Base-by-base conservation (phyloP, 23 red algal species). In the Gracilaria vermiculophylla region DNA sequence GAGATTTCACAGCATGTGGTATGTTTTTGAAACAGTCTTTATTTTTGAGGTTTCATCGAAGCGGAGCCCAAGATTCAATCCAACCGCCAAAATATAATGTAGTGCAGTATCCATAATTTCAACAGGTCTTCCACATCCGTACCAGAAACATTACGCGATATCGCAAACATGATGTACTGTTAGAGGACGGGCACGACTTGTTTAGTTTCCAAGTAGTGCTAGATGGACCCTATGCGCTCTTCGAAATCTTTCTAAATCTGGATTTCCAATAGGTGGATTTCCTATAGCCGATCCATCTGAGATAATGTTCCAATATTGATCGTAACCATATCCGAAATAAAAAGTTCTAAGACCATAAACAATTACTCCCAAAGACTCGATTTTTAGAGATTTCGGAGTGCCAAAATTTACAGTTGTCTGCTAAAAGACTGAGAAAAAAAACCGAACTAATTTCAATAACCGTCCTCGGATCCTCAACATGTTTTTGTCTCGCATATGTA, bases 11-110 rank as follows among this genome's bases (percentile, higher is more conserved):
- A n/a, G n/a, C n/a, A n/a, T n/a, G n/a, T n/a, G n/a, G n/a, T n/a
- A n/a, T n/a, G n/a, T n/a, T n/a, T n/a, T n/a, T n/a, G 81, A 69
- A 35, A 85, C 81, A 24, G 69, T n/a, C 0, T 52, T 61, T n/a
- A n/a, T n/a, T n/a, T n/a, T n/a, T n/a, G n/a, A n/a, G n/a, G n/a
- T n/a, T n/a, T 65, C 60, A 8, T 65, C 60, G n/a, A 0, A 65
- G 8, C 60, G 24, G 19, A 65, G 60, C 33, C 60, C 60, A 28
- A 65, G n/a, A 65, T 65, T 65, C 60, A 65, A 20, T 9, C 60
- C 60, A 9, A 65, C 9, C 8, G n/a, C 60, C 27, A 65, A 36
- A 9, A 65, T 65, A 19, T 11, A 11, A 65, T 65, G 60, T 65
- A 65, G 60, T 28, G 33, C 7, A 9, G n/a, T 19, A 36, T 65